phyloP scores from a whole-genome alignment of 345 rosid species.

The Eucalyptus grandis region DNA sequence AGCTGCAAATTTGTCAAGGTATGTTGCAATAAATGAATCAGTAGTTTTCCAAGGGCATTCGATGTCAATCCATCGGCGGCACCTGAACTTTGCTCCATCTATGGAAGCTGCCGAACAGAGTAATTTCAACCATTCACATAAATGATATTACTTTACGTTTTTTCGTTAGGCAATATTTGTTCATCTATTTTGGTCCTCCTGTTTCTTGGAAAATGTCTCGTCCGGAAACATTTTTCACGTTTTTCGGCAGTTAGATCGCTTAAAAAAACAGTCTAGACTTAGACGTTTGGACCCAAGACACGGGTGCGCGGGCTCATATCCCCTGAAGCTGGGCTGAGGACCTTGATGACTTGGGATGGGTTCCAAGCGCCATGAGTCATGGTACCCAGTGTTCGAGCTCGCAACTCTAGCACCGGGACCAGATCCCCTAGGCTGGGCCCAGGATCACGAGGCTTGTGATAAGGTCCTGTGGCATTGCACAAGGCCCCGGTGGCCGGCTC shows the following conservation, averaged over 20 bases:
- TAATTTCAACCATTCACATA: neutral
- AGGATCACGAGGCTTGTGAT: neutral
- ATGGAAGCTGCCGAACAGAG: neutral
- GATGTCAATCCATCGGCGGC: neutral
- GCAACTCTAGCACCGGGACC: neutral
- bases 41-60: neutral
- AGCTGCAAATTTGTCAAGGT: neutral
- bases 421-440: neutral
- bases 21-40: neutral
- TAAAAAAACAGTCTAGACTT: neutral
- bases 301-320: neutral
- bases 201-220: neutral
- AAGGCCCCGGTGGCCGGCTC: neutral
- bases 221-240: no score
- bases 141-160: neutral
- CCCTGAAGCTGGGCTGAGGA: rapidly evolving
- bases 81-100: neutral
- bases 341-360: neutral
- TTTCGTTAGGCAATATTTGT: neutral
- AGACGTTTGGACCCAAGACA: rapidly evolving
- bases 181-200: neutral
- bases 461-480: neutral
- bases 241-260: no score
- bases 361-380: neutral
- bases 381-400: neutral